phyloP scores from a whole-genome alignment of 2,329 filamentous ascomycete genomes.

The Botryotinia calthae region DNA sequence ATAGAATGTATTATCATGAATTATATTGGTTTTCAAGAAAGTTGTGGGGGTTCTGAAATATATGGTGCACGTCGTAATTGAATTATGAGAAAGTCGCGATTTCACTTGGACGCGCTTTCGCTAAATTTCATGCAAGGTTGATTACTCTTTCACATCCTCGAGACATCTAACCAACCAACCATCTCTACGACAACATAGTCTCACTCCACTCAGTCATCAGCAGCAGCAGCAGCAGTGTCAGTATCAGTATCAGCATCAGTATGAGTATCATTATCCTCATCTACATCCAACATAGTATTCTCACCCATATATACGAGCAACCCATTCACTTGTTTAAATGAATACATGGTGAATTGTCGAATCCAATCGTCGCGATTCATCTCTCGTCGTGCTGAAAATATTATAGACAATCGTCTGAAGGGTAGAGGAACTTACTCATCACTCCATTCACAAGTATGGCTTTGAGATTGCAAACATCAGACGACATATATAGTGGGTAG shows the following conservation, averaged over 20 bases:
- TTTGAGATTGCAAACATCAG: neutral
- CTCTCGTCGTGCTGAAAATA: neutral
- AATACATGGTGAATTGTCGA: neutral
- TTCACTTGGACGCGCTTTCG: conserved; percentile 12
- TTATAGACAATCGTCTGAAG: neutral
- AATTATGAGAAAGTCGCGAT: conserved; percentile 19
- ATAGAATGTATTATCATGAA: neutral
- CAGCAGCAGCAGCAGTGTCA: neutral
- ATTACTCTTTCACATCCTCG: neutral
- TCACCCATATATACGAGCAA: neutral
- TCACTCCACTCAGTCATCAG: neutral
- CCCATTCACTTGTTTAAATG: too few relatives aligned
- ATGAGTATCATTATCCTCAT: neutral
- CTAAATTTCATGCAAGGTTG: conserved; percentile 19
- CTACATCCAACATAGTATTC: neutral
- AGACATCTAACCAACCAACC: too few relatives aligned
- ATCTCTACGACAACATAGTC: neutral
- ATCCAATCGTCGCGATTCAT: neutral
- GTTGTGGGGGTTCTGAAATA: neutral
- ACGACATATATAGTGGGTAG: neutral
- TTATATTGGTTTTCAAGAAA: neutral
- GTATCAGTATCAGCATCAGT: too few relatives aligned
- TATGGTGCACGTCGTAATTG: neutral
- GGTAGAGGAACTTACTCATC: neutral
- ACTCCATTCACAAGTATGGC: neutral